Evolutionary conservation across 768 basidiomycete genomes (phyloP), one percentile per base, ranked within the genome.

Genomic region (Russula emetica): DNA sequence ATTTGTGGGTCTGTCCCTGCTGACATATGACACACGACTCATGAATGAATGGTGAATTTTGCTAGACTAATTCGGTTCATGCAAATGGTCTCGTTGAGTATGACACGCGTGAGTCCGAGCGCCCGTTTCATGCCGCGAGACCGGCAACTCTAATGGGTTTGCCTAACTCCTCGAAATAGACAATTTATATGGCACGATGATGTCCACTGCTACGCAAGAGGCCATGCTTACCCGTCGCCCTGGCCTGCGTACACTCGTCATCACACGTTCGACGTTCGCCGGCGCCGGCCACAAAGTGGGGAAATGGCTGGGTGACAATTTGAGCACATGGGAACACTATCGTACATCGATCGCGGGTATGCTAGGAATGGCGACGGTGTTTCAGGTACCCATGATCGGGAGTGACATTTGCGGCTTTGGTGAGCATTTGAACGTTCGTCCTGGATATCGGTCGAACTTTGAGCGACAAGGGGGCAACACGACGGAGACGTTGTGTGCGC

Each of bases 361-460:
- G 76, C 75, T 88, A 30, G 82, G 81, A n/a, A 84, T 88, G 74
- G 83, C 85, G 7, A 75, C 78, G 1, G 72, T 89, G 18, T 88
- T 81, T 69, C 85, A 87, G 67, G 73, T 88, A 2, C 89, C 89
- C 0, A 87, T 91, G 87, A 83, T 89, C 38, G 89, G 89, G 2
- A 82, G 82, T 54, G 90, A 92, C 73, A 85, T 87, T 61, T 88
- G 85, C 69, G 87, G 85, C 2, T 87, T 80, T 72, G 80, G 83
- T 83, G 66, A 18, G 81, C 70, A 42, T 53, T 24, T 22, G 45
- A 9, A 53, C 40, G 34, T 18, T 32, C 26, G 18, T 36, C 44
- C 18, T 32, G 34, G 5, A 34, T 67, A 40, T 28, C 14, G 36
- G 45, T 32, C 26, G 38, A 56, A 22, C 34, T 44, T 2, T 60